Base-by-base conservation (phyloP, 345 rosid genomes). In the Cardamine chenopodiifolia region DNA sequence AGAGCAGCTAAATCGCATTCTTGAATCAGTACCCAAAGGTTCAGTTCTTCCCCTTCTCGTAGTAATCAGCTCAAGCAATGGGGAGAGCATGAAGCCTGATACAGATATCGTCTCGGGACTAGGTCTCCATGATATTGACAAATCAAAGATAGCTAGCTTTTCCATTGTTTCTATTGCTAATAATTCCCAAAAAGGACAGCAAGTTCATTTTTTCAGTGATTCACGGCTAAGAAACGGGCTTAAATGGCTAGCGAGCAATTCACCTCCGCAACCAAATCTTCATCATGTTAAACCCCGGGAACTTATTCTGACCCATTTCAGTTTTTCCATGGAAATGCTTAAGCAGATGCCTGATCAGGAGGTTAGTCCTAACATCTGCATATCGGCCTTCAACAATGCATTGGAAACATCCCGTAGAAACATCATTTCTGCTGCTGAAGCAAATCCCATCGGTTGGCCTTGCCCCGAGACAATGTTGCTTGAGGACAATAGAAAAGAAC, bases 1-100 rank as follows among this genome's bases (percentile, higher is more conserved):
- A 80, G 59, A 49, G 58, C 75, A 80, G 72, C 90, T 92, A 35
- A 82, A 84, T 83, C 80, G 82, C 59, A 77, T 95, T 68, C 69
- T 95, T 57, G 76, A 63, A 57, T 80, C 89, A 73, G 78, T 95
- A 57, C 90, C 92, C 58, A 45, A 82, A 4, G 89, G 89, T 75
- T 86, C 98, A 74, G 61, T 76, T 52, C 80, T 95, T 76, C 97
- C 99, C 15, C 98, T 95, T 66, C 80, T 95, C 61, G 79, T 95
- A 72, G 72, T 90, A 61, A 82, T 82, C 75, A 87, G 83, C 63
- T 85, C 87, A 56, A 45, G 64, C 72, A 26, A 72, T 73, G 75
- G 59, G 67, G 86, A 68, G 67, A 62, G 48, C 70, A 32, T 82
- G 54, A 86, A 83, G 77, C 85, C 83, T 68, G 75, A 77, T 68